Percentiles rank a stretch among this genome's conserved stretches.
Evolutionary conservation across 352 stramenopile species (phyloP).

Genomic region (Phytopythium sindhum): DNA sequence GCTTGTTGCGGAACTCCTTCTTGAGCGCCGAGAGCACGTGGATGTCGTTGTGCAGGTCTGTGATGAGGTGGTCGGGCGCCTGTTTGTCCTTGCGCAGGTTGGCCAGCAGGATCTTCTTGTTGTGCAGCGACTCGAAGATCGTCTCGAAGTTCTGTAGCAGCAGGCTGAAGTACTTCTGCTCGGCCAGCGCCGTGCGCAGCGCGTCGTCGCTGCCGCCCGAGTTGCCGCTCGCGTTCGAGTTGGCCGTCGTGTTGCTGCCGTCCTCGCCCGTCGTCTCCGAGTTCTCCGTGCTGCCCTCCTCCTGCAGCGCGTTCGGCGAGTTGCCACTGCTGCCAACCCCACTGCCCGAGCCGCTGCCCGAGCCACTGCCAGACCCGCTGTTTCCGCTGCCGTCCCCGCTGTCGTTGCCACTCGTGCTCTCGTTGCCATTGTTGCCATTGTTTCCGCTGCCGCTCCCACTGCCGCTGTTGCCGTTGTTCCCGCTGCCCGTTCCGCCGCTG

Average conservation of each 20-base stretch:
- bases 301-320: slow-evolving; percentile 17
- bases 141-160: slow-evolving; percentile 83
- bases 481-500: slow-evolving; percentile 1
- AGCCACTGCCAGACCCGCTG: neutral
- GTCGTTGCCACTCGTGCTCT: slow-evolving; percentile 1
- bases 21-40: slow-evolving; percentile 78
- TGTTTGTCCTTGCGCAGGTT: slow-evolving; percentile 66
- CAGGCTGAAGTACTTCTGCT: slow-evolving; percentile 80
- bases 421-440: neutral
- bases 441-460: neutral
- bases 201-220: slow-evolving; percentile 30
- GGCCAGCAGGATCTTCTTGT: slow-evolving; percentile 78
- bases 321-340: slow-evolving; percentile 26
- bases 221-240: slow-evolving; percentile 47
- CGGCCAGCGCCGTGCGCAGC: slow-evolving; percentile 53
- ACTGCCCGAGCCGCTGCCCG: slow-evolving; percentile 9
- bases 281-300: slow-evolving; percentile 64
- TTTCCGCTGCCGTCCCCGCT: neutral
- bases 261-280: slow-evolving; percentile 82
- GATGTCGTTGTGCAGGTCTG: slow-evolving; percentile 77
- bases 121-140: slow-evolving; percentile 82
- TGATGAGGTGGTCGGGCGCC: slow-evolving; percentile 66
- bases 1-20: slow-evolving; percentile 77
- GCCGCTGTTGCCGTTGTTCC: neutral
- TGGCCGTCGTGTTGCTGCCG: slow-evolving; percentile 42